Conservation (phyloP, 495 filamentous ascomycete species). For the Penicillium alfredii region DNA sequence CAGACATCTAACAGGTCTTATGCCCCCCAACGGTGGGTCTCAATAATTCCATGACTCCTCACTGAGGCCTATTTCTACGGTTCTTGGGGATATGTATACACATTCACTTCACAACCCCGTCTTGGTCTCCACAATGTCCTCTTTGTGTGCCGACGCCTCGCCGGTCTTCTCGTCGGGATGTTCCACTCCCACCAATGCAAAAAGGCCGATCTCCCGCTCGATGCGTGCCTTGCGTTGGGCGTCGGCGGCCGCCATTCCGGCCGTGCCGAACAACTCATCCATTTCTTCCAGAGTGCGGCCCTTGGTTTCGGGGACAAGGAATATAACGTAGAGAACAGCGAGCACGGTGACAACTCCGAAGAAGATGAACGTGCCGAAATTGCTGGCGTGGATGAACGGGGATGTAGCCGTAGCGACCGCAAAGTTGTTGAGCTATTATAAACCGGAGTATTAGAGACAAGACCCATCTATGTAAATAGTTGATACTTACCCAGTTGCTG, state of each 20-base stretch:
- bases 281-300: slow-evolving; percentile 54
- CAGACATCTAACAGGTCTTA: too few species aligned
- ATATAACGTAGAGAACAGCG: slow-evolving; percentile 43
- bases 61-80: too few species aligned
- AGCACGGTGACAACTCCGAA: slow-evolving; percentile 43
- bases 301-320: slow-evolving; percentile 52
- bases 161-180: slow-evolving; percentile 8
- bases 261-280: slow-evolving; percentile 45
- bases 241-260: slow-evolving; percentile 31
- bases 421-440: slow-evolving; percentile 47
- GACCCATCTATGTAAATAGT: not conserved
- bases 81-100: too few species aligned
- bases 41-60: not conserved
- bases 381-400: slow-evolving; percentile 29
- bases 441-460: not conserved
- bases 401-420: slow-evolving; percentile 37
- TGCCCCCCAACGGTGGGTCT: not conserved
- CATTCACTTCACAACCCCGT: not conserved
- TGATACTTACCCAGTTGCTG: slow-evolving; percentile 36
- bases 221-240: slow-evolving; percentile 27
- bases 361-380: slow-evolving; percentile 42
- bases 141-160: slow-evolving; percentile 1
- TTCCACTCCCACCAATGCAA: slow-evolving; percentile 26
- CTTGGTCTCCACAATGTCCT: slow-evolving; percentile 6
- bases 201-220: slow-evolving; percentile 30